phyloP scores from a whole-genome alignment of 2,329 filamentous ascomycete genomes.

The Diaporthe destruens region DNA sequence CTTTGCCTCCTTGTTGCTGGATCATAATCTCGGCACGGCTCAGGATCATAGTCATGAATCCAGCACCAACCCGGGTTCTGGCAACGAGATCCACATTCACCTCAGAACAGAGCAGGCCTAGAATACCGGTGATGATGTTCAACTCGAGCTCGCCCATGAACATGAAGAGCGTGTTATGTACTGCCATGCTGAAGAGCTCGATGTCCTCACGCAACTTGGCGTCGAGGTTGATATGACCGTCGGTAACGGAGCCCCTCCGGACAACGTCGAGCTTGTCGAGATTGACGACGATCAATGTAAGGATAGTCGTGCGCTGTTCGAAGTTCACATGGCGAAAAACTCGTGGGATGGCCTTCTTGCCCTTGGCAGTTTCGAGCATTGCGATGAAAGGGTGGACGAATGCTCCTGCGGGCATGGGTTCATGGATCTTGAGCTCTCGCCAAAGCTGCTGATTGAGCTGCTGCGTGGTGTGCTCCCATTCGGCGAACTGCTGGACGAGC shows the following conservation, averaged over 20 bases:
- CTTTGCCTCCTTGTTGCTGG: constrained; percentile 76
- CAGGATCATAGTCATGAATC: constrained; percentile 92
- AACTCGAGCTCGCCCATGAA: constrained; percentile 93
- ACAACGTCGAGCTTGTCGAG: constrained; percentile 94
- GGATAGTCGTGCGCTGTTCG: constrained; percentile 92
- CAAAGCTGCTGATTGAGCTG: constrained; percentile 85
- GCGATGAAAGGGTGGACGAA: constrained; percentile 94
- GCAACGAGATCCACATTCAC: constrained; percentile 88
- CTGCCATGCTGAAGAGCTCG: constrained; percentile 87
- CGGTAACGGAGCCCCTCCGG: constrained; percentile 79
- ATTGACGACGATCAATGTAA: constrained; percentile 96
- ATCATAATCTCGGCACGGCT: constrained; percentile 95
- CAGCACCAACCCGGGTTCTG: constrained; percentile 87
- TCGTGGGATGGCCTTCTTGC: constrained; percentile 94
- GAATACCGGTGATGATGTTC: constrained; percentile 88
- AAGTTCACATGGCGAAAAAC: constrained; percentile 94
- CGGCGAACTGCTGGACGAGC: constrained; percentile 78
- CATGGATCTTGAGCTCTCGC: constrained; percentile 90
- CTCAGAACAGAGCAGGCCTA: constrained; percentile 82
- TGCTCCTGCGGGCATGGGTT: constrained; percentile 81
- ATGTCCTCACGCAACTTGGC: constrained; percentile 88
- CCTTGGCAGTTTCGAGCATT: constrained; percentile 93
- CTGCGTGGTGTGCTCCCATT: constrained; percentile 81
- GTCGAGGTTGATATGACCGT: constrained; percentile 79
- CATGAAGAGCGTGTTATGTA: constrained; percentile 90